Base-by-base conservation (phyloP, 306 rosid species). In the Pyrus communis region DNA sequence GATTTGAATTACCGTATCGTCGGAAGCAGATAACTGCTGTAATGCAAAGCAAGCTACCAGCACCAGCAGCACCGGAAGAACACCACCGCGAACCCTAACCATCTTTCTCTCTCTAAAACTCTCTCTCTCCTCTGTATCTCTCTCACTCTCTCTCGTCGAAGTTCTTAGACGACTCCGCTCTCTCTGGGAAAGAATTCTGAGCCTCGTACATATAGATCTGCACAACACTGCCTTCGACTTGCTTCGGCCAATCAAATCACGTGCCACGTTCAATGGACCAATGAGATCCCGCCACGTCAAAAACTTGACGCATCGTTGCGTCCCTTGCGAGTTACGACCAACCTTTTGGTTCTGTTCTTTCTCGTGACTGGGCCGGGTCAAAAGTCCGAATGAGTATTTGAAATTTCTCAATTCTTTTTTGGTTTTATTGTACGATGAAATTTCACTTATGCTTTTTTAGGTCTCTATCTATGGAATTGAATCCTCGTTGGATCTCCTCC, bases 171-270 rank as follows among this genome's bases (percentile, higher is more conserved):
- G 21, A 66, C 18, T 35, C 70, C 43, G 33, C 33, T 3, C 35
- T 1, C 12, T 11, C 22, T 25, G 40, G 27, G 17, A 11, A 35
- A 3, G 9, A 9, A 18, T 4, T 35, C 18, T 8, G n/a, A 14
- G 35, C 19, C 49, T 80, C 43, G 27, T 42, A 62, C 52, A 40
- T 80, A 78, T 79, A 89, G 84, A 87, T 86, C 88, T 88, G 30
- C 19, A 66, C 46, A 40, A 58, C 66, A 68, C 23, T 78, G 30
- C 17, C 78, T 25, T 73, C 84, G 81, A 79, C 85, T 74, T 87
- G 90, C 85, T 86, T 75, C 83, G 9, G 65, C 96, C 96, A 88
- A 89, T 91, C 75, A 72, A 8, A 70, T 81, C 76, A 73, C 4
- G 4, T 45, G 86, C 84, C 90, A 89, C 96, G 91, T 82, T 78